Evolutionary conservation across 1,284 basidiomycete genomes (phyloP).

Genomic region (Boletellus sp.): DNA sequence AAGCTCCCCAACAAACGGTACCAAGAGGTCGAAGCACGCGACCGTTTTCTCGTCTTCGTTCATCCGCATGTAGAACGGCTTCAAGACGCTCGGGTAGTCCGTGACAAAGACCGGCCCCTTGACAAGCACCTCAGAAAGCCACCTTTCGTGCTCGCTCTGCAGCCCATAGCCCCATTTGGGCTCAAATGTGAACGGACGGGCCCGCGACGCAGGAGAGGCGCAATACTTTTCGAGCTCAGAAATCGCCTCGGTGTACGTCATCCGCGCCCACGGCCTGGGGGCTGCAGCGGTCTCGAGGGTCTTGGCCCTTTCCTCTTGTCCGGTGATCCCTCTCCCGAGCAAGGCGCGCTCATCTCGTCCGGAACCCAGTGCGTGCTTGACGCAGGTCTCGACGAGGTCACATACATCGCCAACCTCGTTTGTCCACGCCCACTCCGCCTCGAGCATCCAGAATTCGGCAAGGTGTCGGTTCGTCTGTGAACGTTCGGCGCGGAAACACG

Average conservation of each 20-base stretch:
- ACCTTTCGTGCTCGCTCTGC: slow-evolving; percentile 90
- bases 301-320: slow-evolving; percentile 18
- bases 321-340: slow-evolving; percentile 38
- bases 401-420: slow-evolving; percentile 56
- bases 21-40: slow-evolving; percentile 91
- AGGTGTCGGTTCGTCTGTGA: slow-evolving; percentile 90
- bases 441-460: slow-evolving; percentile 98
- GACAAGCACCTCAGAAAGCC: slow-evolving; percentile 69
- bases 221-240: slow-evolving; percentile 48
- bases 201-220: slow-evolving; percentile 18
- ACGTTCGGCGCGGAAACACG: slow-evolving; percentile 91
- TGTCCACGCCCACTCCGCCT: slow-evolving; percentile 82
- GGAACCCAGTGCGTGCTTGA: slow-evolving; percentile 47
- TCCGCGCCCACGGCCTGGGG: slow-evolving; percentile 56
- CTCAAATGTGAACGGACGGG: slow-evolving; percentile 48
- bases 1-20: slow-evolving; percentile 87
- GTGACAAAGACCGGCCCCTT: slow-evolving; percentile 86
- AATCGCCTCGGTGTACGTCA: slow-evolving; percentile 82
- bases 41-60: slow-evolving; percentile 60
- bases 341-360: slow-evolving; percentile 32
- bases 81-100: slow-evolving; percentile 79
- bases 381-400: slow-evolving; percentile 64
- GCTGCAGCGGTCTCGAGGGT: slow-evolving; percentile 36
- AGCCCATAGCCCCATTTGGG: slow-evolving; percentile 74
- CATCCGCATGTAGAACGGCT: slow-evolving; percentile 95